Base-by-base conservation (phyloP, 139 green algal genomes). In the Chlorella ohadii region DNA sequence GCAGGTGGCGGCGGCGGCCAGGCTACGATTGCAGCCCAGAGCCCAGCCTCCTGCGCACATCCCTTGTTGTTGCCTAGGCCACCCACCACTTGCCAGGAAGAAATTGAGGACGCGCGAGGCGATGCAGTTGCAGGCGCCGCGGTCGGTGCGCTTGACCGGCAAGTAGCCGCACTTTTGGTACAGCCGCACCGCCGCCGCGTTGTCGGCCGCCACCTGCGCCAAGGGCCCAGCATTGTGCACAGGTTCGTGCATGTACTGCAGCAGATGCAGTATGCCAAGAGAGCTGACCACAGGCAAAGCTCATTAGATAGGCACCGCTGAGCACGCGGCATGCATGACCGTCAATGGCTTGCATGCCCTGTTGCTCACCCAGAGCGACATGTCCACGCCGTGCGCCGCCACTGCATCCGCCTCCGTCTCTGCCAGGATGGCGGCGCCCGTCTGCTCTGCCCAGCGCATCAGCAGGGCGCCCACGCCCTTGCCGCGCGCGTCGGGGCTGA, bases 121-220 rank as follows among this genome's bases (percentile, higher is more conserved):
- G n/a, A 88, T 16, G 77, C 85, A 88, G 71, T 20, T 20, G 71
- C 67, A 88, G 39, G 75, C 28, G 23, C 76, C 67, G 31, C 51
- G 47, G 56, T 85, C 59, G 56, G 85, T 85, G 47, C 65, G 74
- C n/a, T 33, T 31, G 13, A 83, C 57, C 20, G 31, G 16, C 4
- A 19, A 22, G 81, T 86, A 88, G 23, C 85, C 85, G 33, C 33
- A 39, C 36, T 68, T 67, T 41, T 66, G 20, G 57, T 88, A 88
- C 55, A 88, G 68, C 17, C 76, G 72, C 27, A 56, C 11, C 15
- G 85, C 85, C 25, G 31, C 38, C 28, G 38, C 39, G 17, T 88
- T 88, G 77, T 88, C 85, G 12, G 85, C 85, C 9, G 85, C 84
- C 65, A 85, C 81, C 81, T 86, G 81, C 57, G 64, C 65, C 19